phyloP scores from a whole-genome alignment of 306 rosid genomes.

The Cucurbita moschata region DNA sequence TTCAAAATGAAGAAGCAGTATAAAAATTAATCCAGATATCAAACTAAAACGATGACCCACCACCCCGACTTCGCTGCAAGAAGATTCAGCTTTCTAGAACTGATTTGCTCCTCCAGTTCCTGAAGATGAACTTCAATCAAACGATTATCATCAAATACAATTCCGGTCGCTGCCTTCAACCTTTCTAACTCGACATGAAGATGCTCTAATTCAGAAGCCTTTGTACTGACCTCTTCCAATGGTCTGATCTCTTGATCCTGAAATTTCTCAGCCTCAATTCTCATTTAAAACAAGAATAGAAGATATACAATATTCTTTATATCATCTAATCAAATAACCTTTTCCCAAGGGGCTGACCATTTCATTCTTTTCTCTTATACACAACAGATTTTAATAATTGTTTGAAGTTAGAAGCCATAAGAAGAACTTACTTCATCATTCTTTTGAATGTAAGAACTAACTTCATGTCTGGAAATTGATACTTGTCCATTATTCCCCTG shows the following conservation, averaged over 20 bases:
- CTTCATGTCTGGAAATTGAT: neutral
- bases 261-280: constrained; percentile 15
- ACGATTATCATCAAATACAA: constrained; percentile 35
- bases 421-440: neutral
- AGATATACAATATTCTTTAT: neutral
- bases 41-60: constrained; percentile 23
- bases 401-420: neutral
- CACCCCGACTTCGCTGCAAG: constrained; percentile 39
- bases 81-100: constrained; percentile 27
- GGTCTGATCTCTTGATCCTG: constrained; percentile 31
- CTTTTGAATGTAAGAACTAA: neutral
- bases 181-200: constrained; percentile 52
- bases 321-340: neutral
- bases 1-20: neutral
- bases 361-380: neutral
- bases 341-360: neutral
- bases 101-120: constrained; percentile 39
- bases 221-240: constrained; percentile 18
- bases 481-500: neutral
- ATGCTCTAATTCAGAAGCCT: constrained; percentile 32
- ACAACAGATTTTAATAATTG: neutral
- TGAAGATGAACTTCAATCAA: constrained; percentile 43
- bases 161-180: constrained; percentile 35
- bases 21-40: neutral
- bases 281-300: constrained; percentile 16